Evolutionary conservation across 495 filamentous ascomycete species (phyloP).

Genomic region (Aspergillus diversus): DNA sequence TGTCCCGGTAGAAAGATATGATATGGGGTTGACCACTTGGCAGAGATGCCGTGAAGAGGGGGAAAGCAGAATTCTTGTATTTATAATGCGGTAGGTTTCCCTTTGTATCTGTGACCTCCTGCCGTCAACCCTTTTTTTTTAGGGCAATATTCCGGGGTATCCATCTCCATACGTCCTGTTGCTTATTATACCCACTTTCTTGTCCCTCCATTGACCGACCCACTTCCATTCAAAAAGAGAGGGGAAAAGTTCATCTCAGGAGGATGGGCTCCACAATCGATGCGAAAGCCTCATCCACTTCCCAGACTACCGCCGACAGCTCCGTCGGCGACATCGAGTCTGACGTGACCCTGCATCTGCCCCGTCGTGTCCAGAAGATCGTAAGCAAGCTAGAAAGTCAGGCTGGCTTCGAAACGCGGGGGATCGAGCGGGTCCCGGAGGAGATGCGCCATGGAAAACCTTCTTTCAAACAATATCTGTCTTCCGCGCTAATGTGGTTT

Average conservation of each 20-base stretch:
- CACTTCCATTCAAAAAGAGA: not conserved
- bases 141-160: too few relatives aligned
- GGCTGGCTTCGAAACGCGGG: conserved; percentile 10
- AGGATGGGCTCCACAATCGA: conserved; percentile 7
- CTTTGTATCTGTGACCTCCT: too few relatives aligned
- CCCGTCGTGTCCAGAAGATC: not conserved
- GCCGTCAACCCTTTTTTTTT: too few relatives aligned
- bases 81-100: too few relatives aligned
- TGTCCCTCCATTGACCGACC: not conserved
- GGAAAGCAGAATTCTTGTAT: too few relatives aligned
- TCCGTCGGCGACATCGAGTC: conserved; percentile 5
- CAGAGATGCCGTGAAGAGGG: too few relatives aligned
- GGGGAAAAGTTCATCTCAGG: not conserved
- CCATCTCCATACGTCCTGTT: too few relatives aligned
- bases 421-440: conserved; percentile 15
- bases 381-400: not conserved
- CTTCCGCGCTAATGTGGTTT: conserved; percentile 18
- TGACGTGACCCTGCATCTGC: not conserved
- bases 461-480: conserved; percentile 5
- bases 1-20: too few relatives aligned
- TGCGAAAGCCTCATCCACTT: not conserved
- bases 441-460: conserved; percentile 5
- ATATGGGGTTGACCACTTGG: too few relatives aligned
- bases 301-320: not conserved
- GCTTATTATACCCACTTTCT: not conserved